phyloP scores from a whole-genome alignment of 192 early-diverging fungal species.

The Backusella macrospora region DNA sequence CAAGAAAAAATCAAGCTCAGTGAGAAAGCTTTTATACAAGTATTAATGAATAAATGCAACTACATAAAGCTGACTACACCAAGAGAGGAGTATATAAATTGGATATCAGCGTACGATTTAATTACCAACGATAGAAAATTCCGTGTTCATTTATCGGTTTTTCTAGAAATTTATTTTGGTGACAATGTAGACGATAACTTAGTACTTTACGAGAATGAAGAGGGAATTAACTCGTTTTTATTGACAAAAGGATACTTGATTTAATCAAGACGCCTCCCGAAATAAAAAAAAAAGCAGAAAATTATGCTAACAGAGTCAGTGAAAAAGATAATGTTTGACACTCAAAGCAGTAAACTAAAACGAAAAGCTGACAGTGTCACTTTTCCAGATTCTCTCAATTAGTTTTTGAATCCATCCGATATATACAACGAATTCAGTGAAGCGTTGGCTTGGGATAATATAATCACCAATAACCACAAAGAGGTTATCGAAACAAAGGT shows the following conservation, averaged over 20 bases:
- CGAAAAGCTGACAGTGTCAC: background rate
- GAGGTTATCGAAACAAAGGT: background rate
- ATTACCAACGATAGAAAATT: background rate
- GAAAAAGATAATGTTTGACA: background rate
- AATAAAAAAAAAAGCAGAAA: background rate
- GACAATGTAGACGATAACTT: background rate
- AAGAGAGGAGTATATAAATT: background rate
- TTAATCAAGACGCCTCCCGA: background rate
- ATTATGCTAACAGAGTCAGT: background rate
- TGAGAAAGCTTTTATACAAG: no score
- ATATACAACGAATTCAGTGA: background rate
- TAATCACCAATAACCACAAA: background rate
- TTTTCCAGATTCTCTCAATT: background rate
- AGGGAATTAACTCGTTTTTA: background rate
- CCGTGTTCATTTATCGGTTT: background rate
- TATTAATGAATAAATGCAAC: no score
- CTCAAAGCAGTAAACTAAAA: background rate
- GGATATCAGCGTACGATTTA: background rate
- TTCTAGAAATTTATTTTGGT: background rate
- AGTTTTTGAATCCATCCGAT: background rate
- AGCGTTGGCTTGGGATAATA: background rate
- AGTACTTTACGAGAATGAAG: background rate
- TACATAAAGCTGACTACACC: no score
- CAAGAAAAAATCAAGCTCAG: no score
- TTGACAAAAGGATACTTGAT: background rate